These are phyloP conservation scores for Suhomyces bribrorum DNA, from an alignment of 1,139 yeast genomes.

Conservation along the genomic window DNA sequence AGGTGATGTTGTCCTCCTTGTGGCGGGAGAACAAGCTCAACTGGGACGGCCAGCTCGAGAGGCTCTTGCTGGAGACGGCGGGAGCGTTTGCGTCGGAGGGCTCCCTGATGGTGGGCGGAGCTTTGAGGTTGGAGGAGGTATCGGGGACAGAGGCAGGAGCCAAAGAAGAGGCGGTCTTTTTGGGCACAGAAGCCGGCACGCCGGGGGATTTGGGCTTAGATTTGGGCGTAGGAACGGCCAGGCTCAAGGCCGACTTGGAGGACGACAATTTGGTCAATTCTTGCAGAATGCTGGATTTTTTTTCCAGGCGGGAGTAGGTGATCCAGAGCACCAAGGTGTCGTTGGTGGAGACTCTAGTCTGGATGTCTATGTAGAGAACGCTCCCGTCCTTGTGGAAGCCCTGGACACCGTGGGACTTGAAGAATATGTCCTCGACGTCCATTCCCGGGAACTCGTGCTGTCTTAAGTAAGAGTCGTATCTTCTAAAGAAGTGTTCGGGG, in stretches of 20 bases:
- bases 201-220: too few species aligned
- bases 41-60: constrained; percentile 54
- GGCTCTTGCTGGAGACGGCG: constrained; percentile 3
- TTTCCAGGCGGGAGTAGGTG: constrained; percentile 66
- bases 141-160: not conserved
- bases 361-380: constrained; percentile 67
- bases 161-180: not conserved
- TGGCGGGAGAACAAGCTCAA: constrained; percentile 48
- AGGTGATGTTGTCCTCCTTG: constrained; percentile 35
- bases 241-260: constrained; percentile 23
- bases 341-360: constrained; percentile 66
- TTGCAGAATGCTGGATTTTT: constrained; percentile 23
- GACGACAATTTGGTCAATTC: constrained; percentile 29
- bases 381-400: constrained; percentile 75
- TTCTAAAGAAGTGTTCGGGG: constrained; percentile 88
- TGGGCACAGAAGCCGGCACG: not conserved
- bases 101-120: not conserved
- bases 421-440: constrained; percentile 40
- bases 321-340: constrained; percentile 76
- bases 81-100: constrained; percentile 1
- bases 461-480: constrained; percentile 39
- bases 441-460: constrained; percentile 14
- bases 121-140: not conserved
- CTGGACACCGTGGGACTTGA: constrained; percentile 63
- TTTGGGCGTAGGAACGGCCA: too few species aligned